Percentiles rank a stretch among this genome's conserved stretches.
Conservation (phyloP, 2,329 filamentous ascomycete species). For the Hypocreales sp. region DNA sequence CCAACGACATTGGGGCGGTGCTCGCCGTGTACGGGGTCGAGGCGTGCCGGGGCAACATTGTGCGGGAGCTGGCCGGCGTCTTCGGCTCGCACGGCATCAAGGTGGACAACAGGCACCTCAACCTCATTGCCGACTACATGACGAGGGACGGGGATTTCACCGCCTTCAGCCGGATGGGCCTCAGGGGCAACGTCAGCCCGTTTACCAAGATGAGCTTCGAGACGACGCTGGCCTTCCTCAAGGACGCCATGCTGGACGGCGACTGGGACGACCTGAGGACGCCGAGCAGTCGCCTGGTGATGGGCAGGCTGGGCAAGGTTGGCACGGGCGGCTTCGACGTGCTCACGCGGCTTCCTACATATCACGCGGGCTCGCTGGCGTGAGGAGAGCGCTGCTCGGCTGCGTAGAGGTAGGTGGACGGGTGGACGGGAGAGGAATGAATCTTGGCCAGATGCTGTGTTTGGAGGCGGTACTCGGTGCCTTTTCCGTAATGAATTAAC, state of each 20-base stretch:
- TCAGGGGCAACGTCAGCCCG: constrained; percentile 71
- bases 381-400: no score
- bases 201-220: constrained; percentile 99
- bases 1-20: constrained; percentile 84
- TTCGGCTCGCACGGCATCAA: constrained; percentile 85
- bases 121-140: constrained; percentile 95
- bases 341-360: constrained; percentile 44
- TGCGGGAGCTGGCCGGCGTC: constrained; percentile 70
- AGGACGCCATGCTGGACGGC: constrained; percentile 77
- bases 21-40: constrained; percentile 83
- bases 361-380: constrained; percentile 15
- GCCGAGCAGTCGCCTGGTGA: constrained; percentile 77
- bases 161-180: constrained; percentile 81
- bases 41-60: constrained; percentile 75
- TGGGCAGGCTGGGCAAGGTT: constrained; percentile 66
- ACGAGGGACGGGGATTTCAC: constrained; percentile 82
- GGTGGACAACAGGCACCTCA: constrained; percentile 84
- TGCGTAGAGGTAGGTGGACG: no score
- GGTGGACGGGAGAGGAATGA: no score
- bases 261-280: constrained; percentile 81
- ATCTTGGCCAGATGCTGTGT: no score
- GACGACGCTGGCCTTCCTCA: constrained; percentile 86
- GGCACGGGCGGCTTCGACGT: constrained; percentile 92
- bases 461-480: no score
- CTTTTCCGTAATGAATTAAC: no score